Evolutionary conservation across 1,139 yeast species (phyloP).

Genomic region (Yamadazyma spencermartinsiae): DNA sequence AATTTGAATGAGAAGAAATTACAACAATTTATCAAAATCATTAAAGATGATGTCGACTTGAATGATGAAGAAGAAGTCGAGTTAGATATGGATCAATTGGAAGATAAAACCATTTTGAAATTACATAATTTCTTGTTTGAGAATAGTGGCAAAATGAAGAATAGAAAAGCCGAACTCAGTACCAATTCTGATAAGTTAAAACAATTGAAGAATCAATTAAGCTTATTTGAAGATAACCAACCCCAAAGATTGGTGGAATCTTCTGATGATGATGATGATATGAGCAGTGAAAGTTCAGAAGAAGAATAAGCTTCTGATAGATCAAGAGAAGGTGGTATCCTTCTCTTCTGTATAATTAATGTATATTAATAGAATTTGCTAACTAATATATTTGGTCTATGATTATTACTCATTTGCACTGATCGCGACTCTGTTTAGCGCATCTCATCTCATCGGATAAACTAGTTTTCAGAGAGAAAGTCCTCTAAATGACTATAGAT

Average conservation of each 20-base stretch:
- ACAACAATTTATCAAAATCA: conserved; percentile 80
- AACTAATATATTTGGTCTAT: conserved; percentile 1
- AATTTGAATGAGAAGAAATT: conserved; percentile 77
- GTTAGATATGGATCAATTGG: conserved; percentile 91
- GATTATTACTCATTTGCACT: background rate
- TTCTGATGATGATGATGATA: conserved; percentile 48
- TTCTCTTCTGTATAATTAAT: conserved; percentile 2
- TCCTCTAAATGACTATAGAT: background rate
- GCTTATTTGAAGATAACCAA: conserved; percentile 63
- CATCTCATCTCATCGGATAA: conserved; percentile 1
- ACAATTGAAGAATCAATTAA: conserved; percentile 78
- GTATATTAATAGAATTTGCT: conserved; percentile 3
- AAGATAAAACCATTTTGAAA: conserved; percentile 78
- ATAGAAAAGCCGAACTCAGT: conserved; percentile 45
- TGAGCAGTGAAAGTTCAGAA: conserved; percentile 62
- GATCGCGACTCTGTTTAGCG: background rate
- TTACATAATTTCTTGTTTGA: conserved; percentile 78
- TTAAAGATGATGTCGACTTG: conserved; percentile 81
- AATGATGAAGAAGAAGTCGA: conserved; percentile 82
- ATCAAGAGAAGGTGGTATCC: background rate
- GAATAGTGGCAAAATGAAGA: conserved; percentile 52
- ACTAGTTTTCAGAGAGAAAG: background rate
- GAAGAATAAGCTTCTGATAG: conserved; percentile 44
- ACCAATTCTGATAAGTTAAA: conserved; percentile 81
- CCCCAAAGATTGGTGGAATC: conserved; percentile 29